Evolutionary conservation across 805 yeast species (phyloP), one percentile per base, ranked within the genome.

Genomic region (Metschnikowia baotianmanensis): DNA sequence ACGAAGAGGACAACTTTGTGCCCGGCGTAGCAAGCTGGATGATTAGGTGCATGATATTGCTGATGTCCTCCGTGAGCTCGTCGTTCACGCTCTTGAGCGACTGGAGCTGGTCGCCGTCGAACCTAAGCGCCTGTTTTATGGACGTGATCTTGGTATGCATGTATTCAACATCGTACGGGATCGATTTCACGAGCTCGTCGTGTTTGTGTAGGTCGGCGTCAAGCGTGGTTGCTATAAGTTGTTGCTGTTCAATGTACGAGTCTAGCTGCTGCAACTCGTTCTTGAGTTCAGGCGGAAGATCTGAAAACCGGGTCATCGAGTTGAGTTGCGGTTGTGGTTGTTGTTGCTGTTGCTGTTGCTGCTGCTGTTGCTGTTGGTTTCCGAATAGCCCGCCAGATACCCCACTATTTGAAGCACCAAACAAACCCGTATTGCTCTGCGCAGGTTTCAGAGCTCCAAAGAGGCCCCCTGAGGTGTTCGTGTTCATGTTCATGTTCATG

Each of bases 291-390:
- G 77, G 82, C 2, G 93, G 90, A 28, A 86, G 64, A 45, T 84
- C 91, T 7, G 80, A 78, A 8, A 86, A 84, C 36, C 84, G 74
- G 0, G 91, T 82, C 80, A 86, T 78, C 11, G 89, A 80, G 9
- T 84, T 82, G 32, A 86, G 67, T 36, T 67, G 76, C 4, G 74
- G 71, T 38, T 67, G 57, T 42, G 68, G 80, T 8, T 63, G 62
- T 19, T 69, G 72, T 31, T 65, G 66, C 32, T 70, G 71, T 35
- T 64, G 65, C 24, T 67, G 72, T 29, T 68, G 71, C 21, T 40
- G 45, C 28, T 37, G 45, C 24, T 35, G 50, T 38, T 38, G 42
- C 31, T 42, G 46, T 37, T 33, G 43, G 13, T 40, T 34, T 20
- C 43, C 51, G 22, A 51, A 44, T 18, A 38, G 56, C n/a, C 38